These are phyloP conservation scores for Annona cherimola DNA, from an alignment of 164 flowering plant species.

Conservation along the genomic window DNA sequence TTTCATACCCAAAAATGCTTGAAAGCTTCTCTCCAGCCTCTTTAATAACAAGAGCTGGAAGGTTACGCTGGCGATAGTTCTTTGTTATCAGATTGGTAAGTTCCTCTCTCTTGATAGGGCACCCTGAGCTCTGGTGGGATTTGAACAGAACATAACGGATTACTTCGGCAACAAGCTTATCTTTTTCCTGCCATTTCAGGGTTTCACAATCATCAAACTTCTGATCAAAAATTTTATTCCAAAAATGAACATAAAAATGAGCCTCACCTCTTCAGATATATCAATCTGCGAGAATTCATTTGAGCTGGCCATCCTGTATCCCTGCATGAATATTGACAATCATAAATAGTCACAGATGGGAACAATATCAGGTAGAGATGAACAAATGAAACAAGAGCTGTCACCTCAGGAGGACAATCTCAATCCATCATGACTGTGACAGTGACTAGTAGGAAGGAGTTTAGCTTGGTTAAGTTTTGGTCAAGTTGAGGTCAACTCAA, in stretches of 20 bases:
- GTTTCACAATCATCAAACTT: background rate
- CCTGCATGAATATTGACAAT: background rate
- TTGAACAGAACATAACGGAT: slow-evolving; percentile 84
- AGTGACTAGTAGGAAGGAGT: background rate
- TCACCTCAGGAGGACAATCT: background rate
- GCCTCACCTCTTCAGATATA: slow-evolving; percentile 53
- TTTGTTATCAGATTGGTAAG: slow-evolving; percentile 74
- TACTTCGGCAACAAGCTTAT: slow-evolving; percentile 86
- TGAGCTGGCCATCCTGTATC: slow-evolving; percentile 24
- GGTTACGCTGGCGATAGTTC: slow-evolving; percentile 63
- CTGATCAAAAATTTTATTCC: background rate
- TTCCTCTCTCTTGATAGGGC: slow-evolving; percentile 92
- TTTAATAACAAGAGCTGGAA: slow-evolving; percentile 67
- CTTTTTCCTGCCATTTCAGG: slow-evolving; percentile 56
- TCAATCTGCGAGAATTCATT: slow-evolving; percentile 47
- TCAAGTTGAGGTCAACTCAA: background rate
- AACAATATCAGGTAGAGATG: background rate
- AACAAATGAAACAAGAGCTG: background rate
- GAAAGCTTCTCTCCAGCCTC: slow-evolving; percentile 71
- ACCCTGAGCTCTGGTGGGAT: slow-evolving; percentile 69
- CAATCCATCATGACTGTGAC: background rate
- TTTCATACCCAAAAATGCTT: slow-evolving; percentile 72
- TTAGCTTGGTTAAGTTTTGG: background rate
- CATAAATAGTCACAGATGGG: background rate
- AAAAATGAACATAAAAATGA: background rate